Evolutionary conservation across 371 early-diverging fungal species (phyloP).

Genomic region (Mortierella sp.): DNA sequence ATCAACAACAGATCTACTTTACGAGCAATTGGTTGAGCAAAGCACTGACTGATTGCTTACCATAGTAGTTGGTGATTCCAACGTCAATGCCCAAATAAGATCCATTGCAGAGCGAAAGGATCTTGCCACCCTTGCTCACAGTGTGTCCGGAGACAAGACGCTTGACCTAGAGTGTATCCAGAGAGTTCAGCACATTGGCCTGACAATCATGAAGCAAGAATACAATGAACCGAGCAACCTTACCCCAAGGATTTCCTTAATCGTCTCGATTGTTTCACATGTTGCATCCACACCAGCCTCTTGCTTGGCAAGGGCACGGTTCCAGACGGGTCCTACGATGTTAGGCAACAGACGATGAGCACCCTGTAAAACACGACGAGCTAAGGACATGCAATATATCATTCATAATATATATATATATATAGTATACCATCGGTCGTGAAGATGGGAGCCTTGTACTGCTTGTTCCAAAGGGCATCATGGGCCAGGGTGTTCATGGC

Average conservation of each 20-base stretch:
- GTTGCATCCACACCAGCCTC: conserved; percentile 34
- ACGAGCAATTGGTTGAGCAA: background rate
- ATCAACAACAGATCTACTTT: no score
- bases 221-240: background rate
- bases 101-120: conserved; percentile 74
- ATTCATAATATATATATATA: no score
- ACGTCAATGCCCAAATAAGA: conserved; percentile 79
- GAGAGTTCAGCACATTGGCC: background rate
- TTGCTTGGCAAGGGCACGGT: conserved; percentile 25
- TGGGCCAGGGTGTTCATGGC: conserved; percentile 66
- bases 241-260: conserved; percentile 48
- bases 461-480: conserved; percentile 52
- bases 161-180: conserved; percentile 59
- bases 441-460: conserved; percentile 47
- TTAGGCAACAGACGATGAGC: background rate
- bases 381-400: no score
- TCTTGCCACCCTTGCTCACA: conserved; percentile 58
- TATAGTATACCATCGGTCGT: conserved; percentile 19
- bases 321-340: conserved; percentile 47
- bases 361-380: no score
- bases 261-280: conserved; percentile 30
- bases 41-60: conserved; percentile 22
- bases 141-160: conserved; percentile 89
- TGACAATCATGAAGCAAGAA: no score
- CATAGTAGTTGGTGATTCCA: conserved; percentile 79